Evolutionary conservation across 768 basidiomycete genomes (phyloP), one percentile per base, ranked within the genome.

Genomic region (Pisolithus sp.): DNA sequence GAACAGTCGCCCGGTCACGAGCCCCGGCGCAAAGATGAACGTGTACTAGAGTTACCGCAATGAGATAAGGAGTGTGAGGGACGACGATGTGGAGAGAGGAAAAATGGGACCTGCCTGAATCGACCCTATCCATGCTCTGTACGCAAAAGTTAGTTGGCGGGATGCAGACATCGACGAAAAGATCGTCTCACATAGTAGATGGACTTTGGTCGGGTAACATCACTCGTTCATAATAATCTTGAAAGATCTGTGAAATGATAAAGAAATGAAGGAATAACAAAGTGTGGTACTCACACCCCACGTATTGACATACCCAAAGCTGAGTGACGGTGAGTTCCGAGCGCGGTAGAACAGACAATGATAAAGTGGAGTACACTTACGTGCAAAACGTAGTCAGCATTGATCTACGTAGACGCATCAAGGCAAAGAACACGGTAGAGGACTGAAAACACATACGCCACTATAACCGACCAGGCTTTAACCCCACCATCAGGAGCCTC

Each of bases 111-210:
- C 3, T 43, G 81, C 86, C 71, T 88, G 86, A 21, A 83, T 68
- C 1, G 87, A 89, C 4, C 88, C 87, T 31, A 90, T 89, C 87
- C 86, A 90, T 40, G 86, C 79, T 42, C 86, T 88, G 54, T 18
- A n/a, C 1, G 34, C 30, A 48, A 53, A 2, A 7, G 12, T 13
- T n/a, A 4, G 31, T 57, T 36, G 54, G 21, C 36, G 7, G 17
- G 23, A 18, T 18, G 23, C 43, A 28, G 1, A 28, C 28, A 21
- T 26, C 23, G 2, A n/a, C 18, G n/a, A n/a, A 9, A 13, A 31
- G 1, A 3, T n/a, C 2, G 12, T 8, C 77, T 53, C 62, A 85
- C 85, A 87, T 88, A n/a, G 65, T 74, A 12, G 86, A 89, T 5
- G 85, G 75, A 5, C 77, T 73, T 1, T 73, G 71, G 26, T 73